phyloP scores from a whole-genome alignment of 805 yeast species.

The Barnettozyma sucrosica region DNA sequence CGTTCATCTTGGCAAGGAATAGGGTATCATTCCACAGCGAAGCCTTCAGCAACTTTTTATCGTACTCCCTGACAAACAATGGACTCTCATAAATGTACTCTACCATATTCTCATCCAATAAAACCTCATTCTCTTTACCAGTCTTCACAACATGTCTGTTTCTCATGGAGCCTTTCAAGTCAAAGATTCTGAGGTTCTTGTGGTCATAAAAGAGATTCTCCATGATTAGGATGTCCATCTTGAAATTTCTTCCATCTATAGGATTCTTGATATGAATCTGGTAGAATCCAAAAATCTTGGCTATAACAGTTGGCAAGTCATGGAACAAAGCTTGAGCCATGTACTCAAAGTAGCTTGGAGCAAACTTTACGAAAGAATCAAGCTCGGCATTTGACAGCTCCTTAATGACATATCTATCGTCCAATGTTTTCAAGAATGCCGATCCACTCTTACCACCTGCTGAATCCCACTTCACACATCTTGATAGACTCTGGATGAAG shows the following conservation, averaged over 20 bases:
- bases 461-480: conserved; percentile 95
- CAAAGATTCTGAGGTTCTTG: conserved; percentile 81
- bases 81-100: conserved; percentile 97
- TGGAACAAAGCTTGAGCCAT: conserved; percentile 94
- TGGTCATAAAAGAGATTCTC: conserved; percentile 87
- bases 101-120: conserved; percentile 95
- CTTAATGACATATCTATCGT: conserved; percentile 83
- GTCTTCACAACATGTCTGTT: conserved; percentile 96
- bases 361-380: conserved; percentile 91
- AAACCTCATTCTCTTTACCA: conserved; percentile 89
- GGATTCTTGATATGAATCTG: conserved; percentile 86
- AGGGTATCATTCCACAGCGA: conserved; percentile 94
- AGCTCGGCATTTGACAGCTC: conserved; percentile 83
- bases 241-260: conserved; percentile 65
- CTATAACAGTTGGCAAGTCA: conserved; percentile 89
- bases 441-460: conserved; percentile 97
- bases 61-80: conserved; percentile 85
- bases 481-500: conserved; percentile 81
- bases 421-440: conserved; percentile 85
- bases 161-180: conserved; percentile 95
- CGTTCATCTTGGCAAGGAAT: conserved; percentile 93
- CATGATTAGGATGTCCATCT: conserved; percentile 91
- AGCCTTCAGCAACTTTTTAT: conserved; percentile 77
- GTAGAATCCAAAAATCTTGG: conserved; percentile 92
- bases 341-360: conserved; percentile 94